Evolutionary conservation across 2,329 filamentous ascomycete genomes (phyloP), one percentile per base, ranked within the genome.

Genomic region (Chalara sp.): DNA sequence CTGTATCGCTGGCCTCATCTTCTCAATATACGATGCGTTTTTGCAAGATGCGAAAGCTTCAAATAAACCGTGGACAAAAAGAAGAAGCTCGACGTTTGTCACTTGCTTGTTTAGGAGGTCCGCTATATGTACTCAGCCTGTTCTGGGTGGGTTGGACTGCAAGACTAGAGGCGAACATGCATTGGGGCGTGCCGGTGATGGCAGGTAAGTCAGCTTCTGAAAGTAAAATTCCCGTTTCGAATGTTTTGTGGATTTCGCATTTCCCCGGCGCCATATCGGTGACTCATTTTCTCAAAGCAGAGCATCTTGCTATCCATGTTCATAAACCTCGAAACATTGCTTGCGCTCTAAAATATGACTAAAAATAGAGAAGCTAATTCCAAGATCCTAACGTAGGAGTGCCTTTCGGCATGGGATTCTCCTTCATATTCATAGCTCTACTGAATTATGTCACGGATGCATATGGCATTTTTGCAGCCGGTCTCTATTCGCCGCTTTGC

Each of bases 91-190:
- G 39, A 74, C 79, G 7, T 73, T 75, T 44, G 62, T 84, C 33
- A 59, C 68, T 31, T 69, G 76, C 21, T 59, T 74, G 44, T 66
- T 76, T 59, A 69, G 75, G 30, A 70, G 79, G 8, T 70, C 79
- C 62, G 1, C 43, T 64, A 1, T 57, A 57, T 33, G 63, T 65
- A 3, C 68, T 80, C 21, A 76, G 78, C 10, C 69, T 84, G 6
- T 83, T 84, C 68, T 68, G 82, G 60, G 78, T 79, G 51, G 78
- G 62, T 32, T 82, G 78, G 79, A 80, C 79, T 0, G 71, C 75
- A 21, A 68, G 70, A n/a, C 65, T 69, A 0, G 65, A 67, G 2
- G 69, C n/a, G n/a, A 65, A 67, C 3, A 70, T 80, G 45, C 76
- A 76, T 53, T 82, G 77, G 72, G 75, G 77, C 50, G 76, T 71